Base-by-base conservation (phyloP, 179 eudicot species). In the Beta lomatogona region DNA sequence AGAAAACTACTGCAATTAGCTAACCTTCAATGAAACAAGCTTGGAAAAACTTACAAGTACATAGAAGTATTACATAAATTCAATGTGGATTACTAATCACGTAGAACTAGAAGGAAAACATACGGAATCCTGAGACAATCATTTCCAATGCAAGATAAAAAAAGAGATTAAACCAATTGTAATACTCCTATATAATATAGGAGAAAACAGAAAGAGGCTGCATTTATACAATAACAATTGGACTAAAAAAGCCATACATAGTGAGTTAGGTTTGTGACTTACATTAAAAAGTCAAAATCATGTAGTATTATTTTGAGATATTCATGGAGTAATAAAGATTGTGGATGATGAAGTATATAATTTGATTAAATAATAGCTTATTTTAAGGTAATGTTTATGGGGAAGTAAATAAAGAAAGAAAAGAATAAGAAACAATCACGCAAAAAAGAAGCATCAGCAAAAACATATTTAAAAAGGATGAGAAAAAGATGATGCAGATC, bases 241-340 rank as follows among this genome's bases (percentile, higher is more conserved):
- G 41, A 36, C 41, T 36, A 36, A 9, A 25, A 55, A 3, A 44
- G 16, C 7, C 5, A 2, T 41, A 13, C 0, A 79, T 36, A 58
- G 73, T 45, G 74, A 78, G 69, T 71, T 58, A 71, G 77, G 77
- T 79, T 67, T 58, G 60, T 76, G 54, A 10, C 21, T 1, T 25
- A 9, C 36, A 45, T 83, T 13, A 25, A 41, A 53, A 18, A 1
- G 41, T 73, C 58, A 80, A 54, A 74, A 31, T 80, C 46, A 84
- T 28, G 41, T 48, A 9, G 14, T 67, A 15, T 25, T 28, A 46
- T 72, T 73, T 61, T 80, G 80, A 84, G 57, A 72, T 64, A 69
- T 72, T 80, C 55, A 36, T 72, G 83, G 70, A 77, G 78, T 7
- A 77, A 77, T 77, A 80, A 84, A 84, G 83, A 84, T 77, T 71